These are phyloP conservation scores for Cicer judaicum DNA, from an alignment of 306 rosid genomes.

Conservation along the genomic window DNA sequence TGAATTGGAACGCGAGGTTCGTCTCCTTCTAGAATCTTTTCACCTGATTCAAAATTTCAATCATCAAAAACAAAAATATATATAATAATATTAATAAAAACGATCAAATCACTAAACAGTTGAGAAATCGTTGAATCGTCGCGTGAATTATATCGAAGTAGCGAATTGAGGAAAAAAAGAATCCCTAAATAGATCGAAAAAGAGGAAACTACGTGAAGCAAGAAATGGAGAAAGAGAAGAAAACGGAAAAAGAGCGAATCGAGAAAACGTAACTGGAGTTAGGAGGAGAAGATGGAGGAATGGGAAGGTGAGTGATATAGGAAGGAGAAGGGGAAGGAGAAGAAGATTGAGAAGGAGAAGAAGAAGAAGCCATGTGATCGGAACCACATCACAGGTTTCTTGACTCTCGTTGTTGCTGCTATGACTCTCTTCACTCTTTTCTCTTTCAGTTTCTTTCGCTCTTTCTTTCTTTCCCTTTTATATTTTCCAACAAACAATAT, in stretches of 20 bases:
- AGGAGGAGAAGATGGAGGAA: constrained; percentile 37
- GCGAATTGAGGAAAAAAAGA: background rate
- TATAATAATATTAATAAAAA: background rate
- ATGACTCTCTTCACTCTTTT: background rate
- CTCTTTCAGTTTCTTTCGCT: background rate
- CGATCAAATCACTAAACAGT: constrained; percentile 34
- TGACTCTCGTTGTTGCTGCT: constrained; percentile 15
- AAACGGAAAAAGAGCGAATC: background rate
- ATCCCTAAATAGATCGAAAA: constrained; percentile 32
- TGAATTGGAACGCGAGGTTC: constrained; percentile 62
- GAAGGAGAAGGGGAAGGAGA: constrained; percentile 24
- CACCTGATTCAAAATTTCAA: constrained; percentile 52
- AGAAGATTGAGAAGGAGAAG: constrained; percentile 21
- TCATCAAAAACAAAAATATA: constrained; percentile 13
- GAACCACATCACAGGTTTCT: constrained; percentile 43
- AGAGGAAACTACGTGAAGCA: constrained; percentile 1
- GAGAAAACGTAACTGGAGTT: constrained; percentile 57
- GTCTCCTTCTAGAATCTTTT: constrained; percentile 51
- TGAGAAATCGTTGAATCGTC: background rate
- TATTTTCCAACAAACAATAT: background rate
- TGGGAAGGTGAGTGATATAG: constrained; percentile 43
- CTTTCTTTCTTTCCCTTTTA: constrained; percentile 10
- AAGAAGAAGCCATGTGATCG: constrained; percentile 47
- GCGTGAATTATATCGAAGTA: background rate
- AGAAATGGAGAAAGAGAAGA: background rate